phyloP scores from a whole-genome alignment of 2,329 filamentous ascomycete genomes.

The Colletotrichum costaricense region DNA sequence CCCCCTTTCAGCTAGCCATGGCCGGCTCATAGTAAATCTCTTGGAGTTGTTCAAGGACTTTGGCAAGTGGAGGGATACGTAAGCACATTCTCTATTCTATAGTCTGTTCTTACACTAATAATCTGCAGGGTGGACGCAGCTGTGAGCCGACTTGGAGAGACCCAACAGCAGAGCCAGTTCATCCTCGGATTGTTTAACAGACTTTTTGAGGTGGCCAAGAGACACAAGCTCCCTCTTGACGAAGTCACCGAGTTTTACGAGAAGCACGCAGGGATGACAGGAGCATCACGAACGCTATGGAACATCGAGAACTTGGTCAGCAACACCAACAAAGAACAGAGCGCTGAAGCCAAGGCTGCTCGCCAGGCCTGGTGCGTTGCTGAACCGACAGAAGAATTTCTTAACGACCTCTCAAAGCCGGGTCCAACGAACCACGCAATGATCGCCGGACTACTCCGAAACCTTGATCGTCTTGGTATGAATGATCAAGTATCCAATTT shows the following conservation, averaged over 20 bases:
- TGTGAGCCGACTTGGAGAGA: background rate
- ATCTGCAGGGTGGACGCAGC: background rate
- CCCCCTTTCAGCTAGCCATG: constrained; percentile 20
- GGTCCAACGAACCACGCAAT: background rate
- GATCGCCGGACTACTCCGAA: constrained; percentile 26
- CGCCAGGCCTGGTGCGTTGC: constrained; percentile 17
- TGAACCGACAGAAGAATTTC: background rate
- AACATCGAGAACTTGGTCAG: constrained; percentile 13
- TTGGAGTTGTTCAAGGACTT: constrained; percentile 15
- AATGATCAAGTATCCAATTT: constrained; percentile 1
- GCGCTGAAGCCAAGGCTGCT: constrained; percentile 18
- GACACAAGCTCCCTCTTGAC: background rate
- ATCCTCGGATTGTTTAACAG: constrained; percentile 24
- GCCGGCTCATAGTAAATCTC: constrained; percentile 16
- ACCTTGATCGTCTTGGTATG: constrained; percentile 23
- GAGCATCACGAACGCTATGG: background rate
- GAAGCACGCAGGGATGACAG: background rate
- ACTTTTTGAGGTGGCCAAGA: constrained; percentile 17
- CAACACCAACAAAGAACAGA: background rate
- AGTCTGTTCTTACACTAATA: background rate
- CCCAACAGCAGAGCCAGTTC: constrained; percentile 2
- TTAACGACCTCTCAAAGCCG: background rate
- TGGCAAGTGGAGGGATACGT: constrained; percentile 12
- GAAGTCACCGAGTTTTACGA: constrained; percentile 15
- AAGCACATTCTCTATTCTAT: background rate